Evolutionary conservation across 768 basidiomycete genomes (phyloP).

Genomic region (Stropharia rugosoannulata): DNA sequence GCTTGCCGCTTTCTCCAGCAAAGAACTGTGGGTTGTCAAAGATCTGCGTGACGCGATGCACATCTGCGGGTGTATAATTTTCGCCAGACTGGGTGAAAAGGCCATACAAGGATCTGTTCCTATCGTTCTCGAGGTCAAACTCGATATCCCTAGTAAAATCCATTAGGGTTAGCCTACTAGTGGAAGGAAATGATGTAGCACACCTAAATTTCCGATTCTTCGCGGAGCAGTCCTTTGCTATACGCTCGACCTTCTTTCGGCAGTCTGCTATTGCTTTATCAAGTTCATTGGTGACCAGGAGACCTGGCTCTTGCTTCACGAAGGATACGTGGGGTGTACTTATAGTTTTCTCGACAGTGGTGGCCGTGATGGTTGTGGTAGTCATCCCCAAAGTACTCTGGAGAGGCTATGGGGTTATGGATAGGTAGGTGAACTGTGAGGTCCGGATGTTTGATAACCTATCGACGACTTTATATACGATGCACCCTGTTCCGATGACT

Average conservation of each 20-base stretch:
- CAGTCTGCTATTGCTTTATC: slow-evolving; percentile 49
- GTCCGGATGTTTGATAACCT: too few species aligned
- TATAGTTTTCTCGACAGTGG: neutral
- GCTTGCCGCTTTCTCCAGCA: slow-evolving; percentile 28
- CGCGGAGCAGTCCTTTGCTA: slow-evolving; percentile 43
- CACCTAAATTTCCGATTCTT: slow-evolving; percentile 53
- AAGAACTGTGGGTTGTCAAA: slow-evolving; percentile 54
- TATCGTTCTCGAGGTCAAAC: slow-evolving; percentile 57
- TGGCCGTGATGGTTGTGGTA: neutral
- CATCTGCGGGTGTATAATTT: slow-evolving; percentile 24
- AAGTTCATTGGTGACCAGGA: slow-evolving; percentile 49
- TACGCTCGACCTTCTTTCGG: slow-evolving; percentile 41
- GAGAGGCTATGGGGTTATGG: neutral
- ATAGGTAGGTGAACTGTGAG: too few species aligned
- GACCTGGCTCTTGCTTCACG: slow-evolving; percentile 36
- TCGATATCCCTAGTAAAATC: slow-evolving; percentile 45
- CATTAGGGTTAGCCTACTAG: neutral
- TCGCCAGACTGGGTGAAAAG: slow-evolving; percentile 16
- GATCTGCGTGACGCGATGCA: slow-evolving; percentile 44
- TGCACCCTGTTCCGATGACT: too few species aligned
- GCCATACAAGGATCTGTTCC: slow-evolving; percentile 35
- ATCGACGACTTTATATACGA: too few species aligned
- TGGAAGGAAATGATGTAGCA: slow-evolving; percentile 1
- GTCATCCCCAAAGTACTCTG: neutral
- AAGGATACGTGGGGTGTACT: neutral